phyloP scores from a whole-genome alignment of 805 yeast species.

The Myxozyma neotropica region DNA sequence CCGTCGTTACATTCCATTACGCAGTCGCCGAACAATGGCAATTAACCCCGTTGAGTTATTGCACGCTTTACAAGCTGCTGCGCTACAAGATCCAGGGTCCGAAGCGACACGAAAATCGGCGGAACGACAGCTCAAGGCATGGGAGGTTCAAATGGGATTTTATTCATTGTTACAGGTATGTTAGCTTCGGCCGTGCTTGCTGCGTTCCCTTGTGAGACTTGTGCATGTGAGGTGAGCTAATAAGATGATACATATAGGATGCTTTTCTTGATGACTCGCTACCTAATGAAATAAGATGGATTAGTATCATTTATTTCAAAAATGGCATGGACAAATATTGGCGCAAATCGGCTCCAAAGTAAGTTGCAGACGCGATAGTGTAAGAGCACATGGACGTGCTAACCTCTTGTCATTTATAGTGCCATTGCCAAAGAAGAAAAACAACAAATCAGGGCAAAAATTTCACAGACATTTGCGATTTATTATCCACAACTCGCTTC shows the following conservation, averaged over 20 bases:
- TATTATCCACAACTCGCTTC: constrained; percentile 71
- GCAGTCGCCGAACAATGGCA: constrained; percentile 15
- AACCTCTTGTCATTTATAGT: constrained; percentile 16
- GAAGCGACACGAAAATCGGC: constrained; percentile 61
- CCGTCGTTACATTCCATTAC: too few species aligned
- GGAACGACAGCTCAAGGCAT: constrained; percentile 65
- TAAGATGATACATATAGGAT: too few species aligned
- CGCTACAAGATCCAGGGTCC: constrained; percentile 46
- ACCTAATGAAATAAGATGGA: constrained; percentile 75
- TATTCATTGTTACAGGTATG: constrained; percentile 59
- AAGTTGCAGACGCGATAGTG: constrained; percentile 36
- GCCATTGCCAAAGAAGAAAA: constrained; percentile 71
- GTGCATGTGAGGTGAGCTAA: too few species aligned
- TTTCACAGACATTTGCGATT: constrained; percentile 65
- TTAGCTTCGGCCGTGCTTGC: too few species aligned
- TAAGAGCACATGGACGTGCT: neutral
- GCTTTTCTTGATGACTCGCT: constrained; percentile 62
- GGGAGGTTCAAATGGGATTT: constrained; percentile 69
- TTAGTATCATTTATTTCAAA: constrained; percentile 83
- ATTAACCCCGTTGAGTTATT: constrained; percentile 21
- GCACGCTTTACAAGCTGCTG: constrained; percentile 53
- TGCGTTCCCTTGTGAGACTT: neutral
- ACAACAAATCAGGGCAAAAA: constrained; percentile 55
- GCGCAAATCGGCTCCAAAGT: constrained; percentile 65
- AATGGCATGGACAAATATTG: constrained; percentile 85